phyloP scores from a whole-genome alignment of 2,329 filamentous ascomycete species.

The Talaromyces albobiverticillius region DNA sequence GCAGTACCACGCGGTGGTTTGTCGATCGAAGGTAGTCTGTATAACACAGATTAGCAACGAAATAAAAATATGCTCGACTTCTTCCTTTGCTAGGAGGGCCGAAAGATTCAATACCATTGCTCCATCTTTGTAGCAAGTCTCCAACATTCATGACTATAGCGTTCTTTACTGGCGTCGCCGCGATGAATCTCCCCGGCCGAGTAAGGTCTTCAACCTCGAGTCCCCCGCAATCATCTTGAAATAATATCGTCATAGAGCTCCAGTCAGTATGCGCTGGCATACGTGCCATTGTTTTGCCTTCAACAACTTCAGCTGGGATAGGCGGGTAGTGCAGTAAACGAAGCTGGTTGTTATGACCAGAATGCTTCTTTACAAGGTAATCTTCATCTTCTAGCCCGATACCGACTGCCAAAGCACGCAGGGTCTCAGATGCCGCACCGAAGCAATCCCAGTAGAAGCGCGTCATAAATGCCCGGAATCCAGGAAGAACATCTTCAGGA shows the following conservation, averaged over 20 bases:
- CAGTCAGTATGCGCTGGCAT: constrained; percentile 57
- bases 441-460: constrained; percentile 51
- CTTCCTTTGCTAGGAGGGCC: too few species aligned
- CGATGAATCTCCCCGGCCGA: constrained; percentile 39
- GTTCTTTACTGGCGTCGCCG: constrained; percentile 38
- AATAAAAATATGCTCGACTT: too few species aligned
- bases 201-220: constrained; percentile 49
- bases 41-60: background rate
- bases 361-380: constrained; percentile 50
- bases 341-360: constrained; percentile 57
- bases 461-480: constrained; percentile 48
- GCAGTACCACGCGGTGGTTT: constrained; percentile 52
- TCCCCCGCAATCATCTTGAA: constrained; percentile 53
- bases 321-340: constrained; percentile 60
- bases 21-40: constrained; percentile 52
- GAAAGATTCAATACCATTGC: constrained; percentile 42
- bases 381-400: constrained; percentile 47
- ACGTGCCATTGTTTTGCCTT: constrained; percentile 43
- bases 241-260: constrained; percentile 53
- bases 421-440: constrained; percentile 41
- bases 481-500: constrained; percentile 43
- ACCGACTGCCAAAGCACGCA: constrained; percentile 43
- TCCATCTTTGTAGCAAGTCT: constrained; percentile 51
- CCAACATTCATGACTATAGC: constrained; percentile 50
- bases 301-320: constrained; percentile 44